Evolutionary conservation across 2,329 filamentous ascomycete species (phyloP).

Genomic region (Penicillium sp.): DNA sequence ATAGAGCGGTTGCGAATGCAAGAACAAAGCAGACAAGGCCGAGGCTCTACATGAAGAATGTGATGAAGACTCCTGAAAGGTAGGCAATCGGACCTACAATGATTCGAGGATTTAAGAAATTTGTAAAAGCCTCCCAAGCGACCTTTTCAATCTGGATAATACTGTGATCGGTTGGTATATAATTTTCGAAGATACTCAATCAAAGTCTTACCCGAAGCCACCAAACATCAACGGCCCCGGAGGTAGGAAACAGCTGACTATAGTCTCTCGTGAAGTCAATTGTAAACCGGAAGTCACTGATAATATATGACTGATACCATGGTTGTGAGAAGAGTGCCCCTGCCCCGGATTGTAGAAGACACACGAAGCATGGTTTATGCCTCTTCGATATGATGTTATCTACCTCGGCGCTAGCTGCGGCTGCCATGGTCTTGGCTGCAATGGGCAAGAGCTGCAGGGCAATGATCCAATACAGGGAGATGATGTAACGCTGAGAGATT

Average conservation of each 20-base stretch:
- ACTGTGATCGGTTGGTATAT: conserved; percentile 23
- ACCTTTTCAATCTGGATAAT: conserved; percentile 53
- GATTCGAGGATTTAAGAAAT: conserved; percentile 35
- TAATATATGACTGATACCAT: conserved; percentile 67
- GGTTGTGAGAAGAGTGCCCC: conserved; percentile 60
- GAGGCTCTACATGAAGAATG: conserved; percentile 57
- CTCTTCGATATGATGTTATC: conserved; percentile 58
- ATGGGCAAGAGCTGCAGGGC: conserved; percentile 66
- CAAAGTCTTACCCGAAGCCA: conserved; percentile 49
- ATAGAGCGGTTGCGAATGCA: conserved; percentile 49
- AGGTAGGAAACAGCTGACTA: conserved; percentile 66
- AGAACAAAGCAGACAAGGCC: conserved; percentile 56
- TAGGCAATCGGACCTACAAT: conserved; percentile 57
- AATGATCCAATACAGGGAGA: conserved; percentile 57
- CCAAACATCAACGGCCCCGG: conserved; percentile 66
- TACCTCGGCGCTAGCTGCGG: conserved; percentile 63
- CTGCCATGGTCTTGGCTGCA: conserved; percentile 63
- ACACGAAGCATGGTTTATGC: conserved; percentile 60
- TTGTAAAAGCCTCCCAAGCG: conserved; percentile 43
- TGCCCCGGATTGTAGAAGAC: conserved; percentile 68
- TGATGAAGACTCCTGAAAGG: conserved; percentile 54
- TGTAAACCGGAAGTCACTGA: conserved; percentile 64
- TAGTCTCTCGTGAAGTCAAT: conserved; percentile 63
- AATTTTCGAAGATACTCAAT: neutral
- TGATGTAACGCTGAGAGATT: conserved; percentile 33